Conservation (phyloP, 116 monocot species). For the Cymodocea nodosa region DNA sequence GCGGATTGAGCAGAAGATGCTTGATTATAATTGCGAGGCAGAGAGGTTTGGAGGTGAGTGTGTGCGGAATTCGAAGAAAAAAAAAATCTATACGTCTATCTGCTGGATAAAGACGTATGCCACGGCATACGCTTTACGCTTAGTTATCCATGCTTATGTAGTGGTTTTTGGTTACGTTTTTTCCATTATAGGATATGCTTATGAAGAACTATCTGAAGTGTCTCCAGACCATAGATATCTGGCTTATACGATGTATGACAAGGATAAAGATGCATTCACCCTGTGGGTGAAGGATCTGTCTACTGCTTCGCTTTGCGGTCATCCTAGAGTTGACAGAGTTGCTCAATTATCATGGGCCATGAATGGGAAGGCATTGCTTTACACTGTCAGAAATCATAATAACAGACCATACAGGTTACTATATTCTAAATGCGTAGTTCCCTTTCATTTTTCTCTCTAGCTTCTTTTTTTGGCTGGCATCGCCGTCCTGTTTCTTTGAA, state of each 20-base stretch:
- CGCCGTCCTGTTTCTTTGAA: conserved; percentile 4
- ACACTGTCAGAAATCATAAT: conserved; percentile 62
- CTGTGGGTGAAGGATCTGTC: conserved; percentile 70
- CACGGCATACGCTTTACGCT: too few relatives aligned
- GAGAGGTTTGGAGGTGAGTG: conserved; percentile 76
- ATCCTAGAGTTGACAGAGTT: conserved; percentile 63
- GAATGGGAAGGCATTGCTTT: conserved; percentile 76
- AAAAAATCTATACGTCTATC: too few relatives aligned
- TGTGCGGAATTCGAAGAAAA: neutral
- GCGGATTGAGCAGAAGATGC: conserved; percentile 76
- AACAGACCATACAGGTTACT: conserved; percentile 65
- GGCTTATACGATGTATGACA: conserved; percentile 96
- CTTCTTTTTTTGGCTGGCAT: neutral
- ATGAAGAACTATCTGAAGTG: conserved; percentile 86
- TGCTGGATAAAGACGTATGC: too few relatives aligned
- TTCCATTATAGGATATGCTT: conserved; percentile 48
- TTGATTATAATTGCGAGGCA: conserved; percentile 85
- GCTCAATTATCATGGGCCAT: conserved; percentile 73
- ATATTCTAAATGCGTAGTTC: neutral
- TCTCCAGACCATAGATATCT: conserved; percentile 87
- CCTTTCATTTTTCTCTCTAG: conserved; percentile 6
- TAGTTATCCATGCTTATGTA: too few relatives aligned
- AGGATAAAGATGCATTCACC: conserved; percentile 71
- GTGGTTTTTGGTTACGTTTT: neutral
- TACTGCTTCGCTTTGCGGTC: conserved; percentile 44